Evolutionary conservation across 345 rosid genomes (phyloP), one percentile per base, ranked within the genome.

Genomic region (Psidium friedrichsthalianum): DNA sequence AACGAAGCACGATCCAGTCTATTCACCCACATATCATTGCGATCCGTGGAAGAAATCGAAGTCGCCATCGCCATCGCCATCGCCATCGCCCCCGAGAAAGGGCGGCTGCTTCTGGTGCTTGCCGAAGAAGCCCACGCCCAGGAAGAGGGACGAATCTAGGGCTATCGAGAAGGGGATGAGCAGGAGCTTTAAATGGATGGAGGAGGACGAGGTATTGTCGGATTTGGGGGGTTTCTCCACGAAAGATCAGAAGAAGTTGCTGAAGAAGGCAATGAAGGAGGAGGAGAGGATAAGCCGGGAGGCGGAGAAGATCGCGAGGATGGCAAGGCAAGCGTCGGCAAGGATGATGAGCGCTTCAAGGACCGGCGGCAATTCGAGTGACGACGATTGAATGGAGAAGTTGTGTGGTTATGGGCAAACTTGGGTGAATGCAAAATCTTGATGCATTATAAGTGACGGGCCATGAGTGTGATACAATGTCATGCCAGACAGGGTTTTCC

Each of bases 101-200:
- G 64, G 80, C 11, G 94, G 97, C 27, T 94, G 92, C 84, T 93
- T 96, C 82, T 93, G 94, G 94, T 94, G 94, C 85, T 95, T 95
- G 42, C 95, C 95, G 6, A 92, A 88, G 64, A 91, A 55, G 86
- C 64, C 81, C 53, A 58, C 90, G 20, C 58, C 58, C 6, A 84
- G 59, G 59, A 87, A 82, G 6, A 84, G 87, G 56, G 93, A 86
- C 47, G 88, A 51, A 52, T 91, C 89, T 64, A 88, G 44, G 64
- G 54, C 86, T 81, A 86, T 83, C 56, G 82, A 57, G 83, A 86
- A 52, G 74, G 78, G 86, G 9, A 89, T 83, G 52, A 87, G 57
- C 47, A 82, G 22, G 85, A 85, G 85, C 52, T 55, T 91, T 40
- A 93, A 89, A 76, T 91, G 92, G 92, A 85, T 82, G 9, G 83